Base-by-base conservation (phyloP, 257 asterid species). In the Solanum phureja region DNA sequence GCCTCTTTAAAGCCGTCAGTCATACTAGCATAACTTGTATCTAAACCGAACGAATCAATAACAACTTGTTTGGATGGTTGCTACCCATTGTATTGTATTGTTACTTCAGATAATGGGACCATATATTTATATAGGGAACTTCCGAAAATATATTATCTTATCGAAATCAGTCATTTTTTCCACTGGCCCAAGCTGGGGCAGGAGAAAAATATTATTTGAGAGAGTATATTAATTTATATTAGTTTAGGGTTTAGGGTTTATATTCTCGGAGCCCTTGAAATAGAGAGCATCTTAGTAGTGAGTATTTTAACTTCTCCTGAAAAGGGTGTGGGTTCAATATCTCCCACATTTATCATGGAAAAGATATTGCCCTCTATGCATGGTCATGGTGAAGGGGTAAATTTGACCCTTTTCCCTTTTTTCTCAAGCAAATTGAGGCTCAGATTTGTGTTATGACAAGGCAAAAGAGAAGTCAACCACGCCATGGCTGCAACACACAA, bases 401-500 rank as follows among this genome's bases (percentile, higher is more conserved):
- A 27, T 29, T 68, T 68, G 75, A 68, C 5, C 75, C 35, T 29
- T 68, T 68, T 13, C 75, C 82, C 44, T 35, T 5, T 5, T 38
- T 35, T 74, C 83, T 74, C 11, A 23, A 74, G 52, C 29, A 74
- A 74, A 83, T 27, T 6, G 68, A 46, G 85, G 68, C 38, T 81
- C 42, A 46, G 18, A 27, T 81, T 34, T 9, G 16, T 81, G 16
- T 31, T 14, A 18, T 81, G 62, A 24, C 10, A 18, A 68, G 66
- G 60, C 79, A 79, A 19, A 44, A 68, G 83, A 85, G 27, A 72
- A 3, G 6, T 29, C 46, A 82, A 7, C 85, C 69, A 9, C 38
- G 81, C 89, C 81, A 87, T 87, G 86, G 89, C 86, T 87, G 89
- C 81, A 77, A 79, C n/a, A 87, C 23, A 16, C 10, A 0, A 27